Conservation (phyloP, 805 yeast genomes). For the Starmerella apicola region DNA sequence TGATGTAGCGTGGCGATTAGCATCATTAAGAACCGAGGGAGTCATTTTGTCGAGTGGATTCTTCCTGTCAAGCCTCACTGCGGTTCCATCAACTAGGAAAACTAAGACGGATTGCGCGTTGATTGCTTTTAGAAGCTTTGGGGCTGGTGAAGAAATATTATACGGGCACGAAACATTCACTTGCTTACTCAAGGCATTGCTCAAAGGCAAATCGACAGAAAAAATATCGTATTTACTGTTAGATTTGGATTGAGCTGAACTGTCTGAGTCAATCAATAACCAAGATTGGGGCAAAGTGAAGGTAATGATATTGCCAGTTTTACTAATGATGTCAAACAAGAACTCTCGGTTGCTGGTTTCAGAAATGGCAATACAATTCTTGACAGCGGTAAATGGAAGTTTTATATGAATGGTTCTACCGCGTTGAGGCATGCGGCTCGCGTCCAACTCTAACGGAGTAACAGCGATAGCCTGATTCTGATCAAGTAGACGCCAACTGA, state of each 20-base stretch:
- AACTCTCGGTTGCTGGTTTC: conserved; percentile 20
- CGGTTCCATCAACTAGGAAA: conserved; percentile 65
- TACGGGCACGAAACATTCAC: conserved; percentile 41
- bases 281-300: conserved; percentile 20
- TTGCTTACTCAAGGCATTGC: neutral
- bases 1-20: neutral
- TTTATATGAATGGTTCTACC: conserved; percentile 27
- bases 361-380: conserved; percentile 31
- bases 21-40: conserved; percentile 27
- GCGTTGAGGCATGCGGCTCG: conserved; percentile 1
- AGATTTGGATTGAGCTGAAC: neutral
- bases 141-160: conserved; percentile 44
- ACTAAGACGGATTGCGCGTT: conserved; percentile 38
- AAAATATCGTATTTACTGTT: neutral
- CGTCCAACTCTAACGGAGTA: conserved; percentile 14
- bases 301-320: conserved; percentile 41
- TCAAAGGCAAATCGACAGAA: neutral
- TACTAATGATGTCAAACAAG: conserved; percentile 33
- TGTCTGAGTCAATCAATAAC: conserved; percentile 6
- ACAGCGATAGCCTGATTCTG: conserved; percentile 8
- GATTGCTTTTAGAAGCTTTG: conserved; percentile 41
- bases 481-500: conserved; percentile 12
- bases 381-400: conserved; percentile 30
- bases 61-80: conserved; percentile 31
- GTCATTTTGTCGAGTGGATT: conserved; percentile 28